These are phyloP conservation scores for Leptomonas seymouri DNA, from an alignment of 208 protist species.

Conservation along the genomic window DNA sequence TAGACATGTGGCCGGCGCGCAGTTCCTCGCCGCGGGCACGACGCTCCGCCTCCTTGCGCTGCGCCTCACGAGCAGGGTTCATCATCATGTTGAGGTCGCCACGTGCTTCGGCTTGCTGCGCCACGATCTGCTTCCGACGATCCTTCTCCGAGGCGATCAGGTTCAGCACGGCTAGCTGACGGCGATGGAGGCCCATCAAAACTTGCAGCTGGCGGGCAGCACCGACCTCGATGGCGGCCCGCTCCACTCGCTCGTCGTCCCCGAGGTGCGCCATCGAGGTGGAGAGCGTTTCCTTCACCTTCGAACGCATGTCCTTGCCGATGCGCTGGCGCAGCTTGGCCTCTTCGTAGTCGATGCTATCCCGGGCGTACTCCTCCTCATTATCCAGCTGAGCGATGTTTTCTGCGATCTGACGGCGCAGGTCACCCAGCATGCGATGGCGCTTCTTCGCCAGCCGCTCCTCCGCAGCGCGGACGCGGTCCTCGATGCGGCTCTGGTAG, in stretches of 20 bases:
- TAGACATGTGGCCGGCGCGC: constrained; percentile 1
- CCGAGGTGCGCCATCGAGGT: constrained; percentile 35
- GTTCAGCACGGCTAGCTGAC: constrained; percentile 41
- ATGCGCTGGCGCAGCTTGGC: constrained; percentile 44
- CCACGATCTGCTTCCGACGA: constrained; percentile 46
- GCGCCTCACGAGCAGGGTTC: constrained; percentile 36
- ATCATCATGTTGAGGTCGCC: constrained; percentile 53
- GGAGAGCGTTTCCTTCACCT: constrained; percentile 9
- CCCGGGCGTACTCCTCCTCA: constrained; percentile 55
- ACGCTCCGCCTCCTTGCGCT: constrained; percentile 28
- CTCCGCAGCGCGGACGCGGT: constrained; percentile 38
- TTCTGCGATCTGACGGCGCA: constrained; percentile 39
- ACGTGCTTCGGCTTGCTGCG: constrained; percentile 45
- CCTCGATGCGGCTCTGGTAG: constrained; percentile 29
- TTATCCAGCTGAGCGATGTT: constrained; percentile 48
- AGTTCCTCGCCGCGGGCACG: constrained; percentile 30
- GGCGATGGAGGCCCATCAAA: constrained; percentile 54
- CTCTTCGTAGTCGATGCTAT: constrained; percentile 49
- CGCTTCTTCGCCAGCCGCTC: constrained; percentile 33
- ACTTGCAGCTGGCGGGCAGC: constrained; percentile 65
- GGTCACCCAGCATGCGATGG: constrained; percentile 33
- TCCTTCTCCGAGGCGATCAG: constrained; percentile 45
- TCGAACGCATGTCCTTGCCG: constrained; percentile 13
- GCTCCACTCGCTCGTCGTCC: constrained; percentile 59
- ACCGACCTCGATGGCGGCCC: constrained; percentile 65